A percentile compares a stretch with the other conserved stretches of the same genome.
phyloP scores from a whole-genome alignment of 768 basidiomycete genomes.

The Mrakia hoshinonis region DNA sequence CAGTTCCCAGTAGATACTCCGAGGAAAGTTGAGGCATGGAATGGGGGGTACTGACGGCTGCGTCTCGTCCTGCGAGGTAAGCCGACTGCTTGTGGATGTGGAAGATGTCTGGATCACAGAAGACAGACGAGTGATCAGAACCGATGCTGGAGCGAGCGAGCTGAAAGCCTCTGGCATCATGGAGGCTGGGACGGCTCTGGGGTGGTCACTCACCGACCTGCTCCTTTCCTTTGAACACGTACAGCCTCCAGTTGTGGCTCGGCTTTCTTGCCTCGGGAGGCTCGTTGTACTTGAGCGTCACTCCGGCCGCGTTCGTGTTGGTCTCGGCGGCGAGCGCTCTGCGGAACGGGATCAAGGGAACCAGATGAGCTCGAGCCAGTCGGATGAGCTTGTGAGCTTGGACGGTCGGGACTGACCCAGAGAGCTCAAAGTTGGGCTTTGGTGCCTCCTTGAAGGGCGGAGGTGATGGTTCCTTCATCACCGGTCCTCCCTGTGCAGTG shows the following conservation, averaged over 20 bases:
- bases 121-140: constrained; percentile 9
- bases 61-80: constrained; percentile 86
- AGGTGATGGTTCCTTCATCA: constrained; percentile 34
- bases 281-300: constrained; percentile 91
- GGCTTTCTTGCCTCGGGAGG: constrained; percentile 97
- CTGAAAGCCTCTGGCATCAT: no score
- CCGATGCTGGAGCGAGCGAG: no score
- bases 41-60: constrained; percentile 51
- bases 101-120: constrained; percentile 62
- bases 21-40: not conserved
- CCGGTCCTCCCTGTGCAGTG: constrained; percentile 37
- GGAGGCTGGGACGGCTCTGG: not conserved
- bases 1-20: not conserved
- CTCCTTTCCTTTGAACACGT: constrained; percentile 92
- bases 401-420: constrained; percentile 46
- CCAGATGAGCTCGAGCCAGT: not conserved
- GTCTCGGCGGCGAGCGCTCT: constrained; percentile 83
- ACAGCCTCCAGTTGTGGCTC: constrained; percentile 77
- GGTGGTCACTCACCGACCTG: constrained; percentile 72
- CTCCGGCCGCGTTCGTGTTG: constrained; percentile 54
- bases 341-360: not conserved
- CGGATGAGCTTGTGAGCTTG: not conserved
- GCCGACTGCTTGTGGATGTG: constrained; percentile 91
- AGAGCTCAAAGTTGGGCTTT: constrained; percentile 82
- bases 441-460: constrained; percentile 44